Base-by-base conservation (phyloP, 108 stramenopile species). In the Pseudonitzschia pungens region DNA sequence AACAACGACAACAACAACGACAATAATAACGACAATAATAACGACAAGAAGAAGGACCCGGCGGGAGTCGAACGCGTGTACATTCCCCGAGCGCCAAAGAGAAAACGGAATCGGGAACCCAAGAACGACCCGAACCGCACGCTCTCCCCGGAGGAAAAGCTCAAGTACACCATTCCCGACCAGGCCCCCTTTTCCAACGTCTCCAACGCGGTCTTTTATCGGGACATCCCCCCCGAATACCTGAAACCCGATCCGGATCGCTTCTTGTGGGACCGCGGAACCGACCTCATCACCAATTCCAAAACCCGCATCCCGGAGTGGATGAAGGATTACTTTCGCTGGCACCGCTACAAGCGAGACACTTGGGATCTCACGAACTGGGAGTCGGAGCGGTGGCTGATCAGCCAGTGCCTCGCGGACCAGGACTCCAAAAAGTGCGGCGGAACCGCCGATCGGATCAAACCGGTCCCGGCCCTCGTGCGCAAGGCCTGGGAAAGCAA, bases 241-340 rank as follows among this genome's bases (percentile, higher is more conserved):
- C 36, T 56, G 12, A 59, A 14, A 0, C 11, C 24, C 11, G 33
- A 51, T 27, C 32, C 26, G 29, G 24, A 40, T 0, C 36, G 18
- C 33, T 41, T 71, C 48, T 22, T 81, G 5, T 81, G 80, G 80
- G 80, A 77, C 20, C 45, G 72, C 7, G 28, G 41, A 27, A n/a
- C n/a, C n/a, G n/a, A 48, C 7, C 16, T n/a, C 11, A 68, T 22
- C n/a, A 12, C 45, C 16, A 18, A 18, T 12, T 18, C 45, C 14
- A 4, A 11, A 2, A 12, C 16, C 14, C 5, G 10, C 3, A 48
- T 84, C 15, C 83, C 83, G 20, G 31, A 51, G 7, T 84, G 84
- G 85, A 74, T 81, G 72, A 80, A 77, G 45, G 75, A 69, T 3
- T 86, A 86, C 41, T 76, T 80, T 45, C 65, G 66, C 0, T 86